Evolutionary conservation across 257 asterid species (phyloP).

Genomic region (Paraleonurus japonicus): DNA sequence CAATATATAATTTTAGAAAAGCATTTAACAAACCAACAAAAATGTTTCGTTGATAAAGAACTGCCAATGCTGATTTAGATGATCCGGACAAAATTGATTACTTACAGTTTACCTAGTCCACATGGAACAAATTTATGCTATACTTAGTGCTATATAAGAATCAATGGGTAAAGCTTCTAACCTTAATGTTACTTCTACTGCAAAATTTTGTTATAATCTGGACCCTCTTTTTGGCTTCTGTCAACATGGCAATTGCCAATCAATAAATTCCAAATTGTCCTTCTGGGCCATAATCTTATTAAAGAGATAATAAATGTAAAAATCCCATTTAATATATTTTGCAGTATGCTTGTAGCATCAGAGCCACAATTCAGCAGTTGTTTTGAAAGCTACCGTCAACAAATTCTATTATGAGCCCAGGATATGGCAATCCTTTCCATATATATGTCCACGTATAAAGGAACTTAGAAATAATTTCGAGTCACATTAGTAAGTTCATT

Average conservation of each 20-base stretch:
- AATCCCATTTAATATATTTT: background rate
- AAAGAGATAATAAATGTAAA: background rate
- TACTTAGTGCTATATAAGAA: background rate
- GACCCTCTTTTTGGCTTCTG: background rate
- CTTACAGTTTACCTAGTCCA: background rate
- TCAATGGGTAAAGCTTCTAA: background rate
- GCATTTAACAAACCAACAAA: background rate
- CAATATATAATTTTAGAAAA: constrained; percentile 1
- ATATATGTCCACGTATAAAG: background rate
- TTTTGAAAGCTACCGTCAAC: background rate
- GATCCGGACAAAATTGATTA: background rate
- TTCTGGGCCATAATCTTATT: constrained; percentile 6
- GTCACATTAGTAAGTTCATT: background rate
- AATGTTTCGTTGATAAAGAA: background rate
- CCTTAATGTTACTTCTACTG: background rate
- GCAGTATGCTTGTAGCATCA: background rate
- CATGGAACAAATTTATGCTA: background rate
- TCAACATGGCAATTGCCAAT: background rate
- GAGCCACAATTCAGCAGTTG: background rate
- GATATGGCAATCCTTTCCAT: background rate
- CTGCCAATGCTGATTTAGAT: background rate
- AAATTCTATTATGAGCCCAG: background rate
- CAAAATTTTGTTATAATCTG: background rate
- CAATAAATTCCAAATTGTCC: background rate
- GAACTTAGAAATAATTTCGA: background rate